Conservation (phyloP, 2,329 filamentous ascomycete species). For the Penicillium hordei region DNA sequence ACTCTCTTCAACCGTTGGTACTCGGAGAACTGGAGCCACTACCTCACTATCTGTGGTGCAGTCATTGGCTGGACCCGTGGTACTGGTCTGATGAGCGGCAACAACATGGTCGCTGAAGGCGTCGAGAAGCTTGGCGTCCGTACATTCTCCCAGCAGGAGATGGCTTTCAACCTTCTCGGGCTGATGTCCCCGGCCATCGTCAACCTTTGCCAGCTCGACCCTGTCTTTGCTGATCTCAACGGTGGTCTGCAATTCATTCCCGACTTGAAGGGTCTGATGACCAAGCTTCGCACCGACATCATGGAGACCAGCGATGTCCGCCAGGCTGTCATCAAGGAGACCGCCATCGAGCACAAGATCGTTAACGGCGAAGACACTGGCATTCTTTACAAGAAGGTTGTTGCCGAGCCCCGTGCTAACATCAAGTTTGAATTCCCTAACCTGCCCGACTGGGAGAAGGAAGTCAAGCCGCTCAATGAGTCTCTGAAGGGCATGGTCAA, state of each 20-base stretch:
- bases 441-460: constrained; percentile 86
- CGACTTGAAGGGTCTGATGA: constrained; percentile 92
- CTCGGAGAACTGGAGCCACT: constrained; percentile 95
- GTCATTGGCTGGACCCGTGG: constrained; percentile 99
- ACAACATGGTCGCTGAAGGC: constrained; percentile 96
- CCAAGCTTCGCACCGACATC: constrained; percentile 86
- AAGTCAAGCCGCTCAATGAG: constrained; percentile 83
- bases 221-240: constrained; percentile 95
- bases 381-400: constrained; percentile 90
- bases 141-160: constrained; percentile 98
- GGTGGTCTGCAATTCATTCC: constrained; percentile 97
- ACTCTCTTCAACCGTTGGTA: constrained; percentile 98
- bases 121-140: constrained; percentile 95
- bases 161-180: constrained; percentile 97
- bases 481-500: constrained; percentile 97
- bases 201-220: constrained; percentile 91
- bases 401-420: constrained; percentile 90
- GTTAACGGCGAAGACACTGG: constrained; percentile 93
- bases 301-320: constrained; percentile 94
- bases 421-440: constrained; percentile 95
- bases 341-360: constrained; percentile 92
- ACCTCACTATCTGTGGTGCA: constrained; percentile 95
- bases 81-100: constrained; percentile 95
- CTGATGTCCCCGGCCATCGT: constrained; percentile 93
- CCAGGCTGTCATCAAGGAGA: constrained; percentile 92